Evolutionary conservation across 805 yeast species (phyloP).

Genomic region (Debaryomyces tyrocola): DNA sequence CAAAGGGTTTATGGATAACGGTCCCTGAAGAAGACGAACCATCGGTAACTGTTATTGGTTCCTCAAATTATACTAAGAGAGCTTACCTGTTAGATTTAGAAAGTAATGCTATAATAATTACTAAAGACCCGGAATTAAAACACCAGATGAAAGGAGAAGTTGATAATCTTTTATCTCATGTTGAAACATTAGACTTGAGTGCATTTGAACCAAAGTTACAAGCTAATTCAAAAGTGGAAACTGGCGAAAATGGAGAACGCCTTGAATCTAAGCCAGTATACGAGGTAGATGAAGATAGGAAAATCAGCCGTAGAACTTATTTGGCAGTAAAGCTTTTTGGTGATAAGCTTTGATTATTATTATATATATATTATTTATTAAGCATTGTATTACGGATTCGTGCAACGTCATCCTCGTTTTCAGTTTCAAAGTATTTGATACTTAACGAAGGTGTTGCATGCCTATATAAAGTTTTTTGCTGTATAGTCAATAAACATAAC

Average conservation of each 20-base stretch:
- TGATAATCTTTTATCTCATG: slow-evolving; percentile 53
- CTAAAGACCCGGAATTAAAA: slow-evolving; percentile 63
- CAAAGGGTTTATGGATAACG: slow-evolving; percentile 89
- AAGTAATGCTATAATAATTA: slow-evolving; percentile 77
- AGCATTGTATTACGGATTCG: neutral
- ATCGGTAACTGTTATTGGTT: slow-evolving; percentile 79
- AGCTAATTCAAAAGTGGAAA: slow-evolving; percentile 1
- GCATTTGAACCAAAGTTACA: slow-evolving; percentile 51
- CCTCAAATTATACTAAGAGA: slow-evolving; percentile 89
- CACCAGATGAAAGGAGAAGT: slow-evolving; percentile 60
- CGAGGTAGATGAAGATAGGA: slow-evolving; percentile 55
- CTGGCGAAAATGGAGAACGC: slow-evolving; percentile 1
- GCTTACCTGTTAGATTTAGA: slow-evolving; percentile 88
- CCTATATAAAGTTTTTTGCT: slow-evolving; percentile 5
- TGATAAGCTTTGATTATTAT: slow-evolving; percentile 39
- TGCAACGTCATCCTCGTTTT: neutral
- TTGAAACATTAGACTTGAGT: slow-evolving; percentile 52
- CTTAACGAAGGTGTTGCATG: slow-evolving; percentile 4
- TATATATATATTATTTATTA: neutral
- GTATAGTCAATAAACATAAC: slow-evolving; percentile 5
- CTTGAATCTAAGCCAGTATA: slow-evolving; percentile 9
- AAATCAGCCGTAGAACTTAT: slow-evolving; percentile 61
- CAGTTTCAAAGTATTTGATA: neutral
- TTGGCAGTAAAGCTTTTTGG: slow-evolving; percentile 66
- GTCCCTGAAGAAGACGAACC: slow-evolving; percentile 60